Percentiles rank a stretch among this genome's conserved stretches.
phyloP scores from a whole-genome alignment of 257 asterid species.

The Solanum commersonii region DNA sequence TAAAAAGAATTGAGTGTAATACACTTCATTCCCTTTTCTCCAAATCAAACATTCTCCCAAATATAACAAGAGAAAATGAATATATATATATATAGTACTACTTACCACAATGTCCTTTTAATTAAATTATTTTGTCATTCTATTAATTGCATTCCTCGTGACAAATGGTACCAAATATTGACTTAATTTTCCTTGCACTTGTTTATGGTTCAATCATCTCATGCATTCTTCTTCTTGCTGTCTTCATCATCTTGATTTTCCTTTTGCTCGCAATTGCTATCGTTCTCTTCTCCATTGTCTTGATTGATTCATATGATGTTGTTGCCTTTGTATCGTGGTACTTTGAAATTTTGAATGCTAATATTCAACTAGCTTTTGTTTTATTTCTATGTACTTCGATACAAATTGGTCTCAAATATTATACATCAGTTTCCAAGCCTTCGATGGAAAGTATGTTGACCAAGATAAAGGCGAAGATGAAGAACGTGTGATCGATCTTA shows the following conservation, averaged over 20 bases:
- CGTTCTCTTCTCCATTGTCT: slow-evolving; percentile 4
- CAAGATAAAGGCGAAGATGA: slow-evolving; percentile 3
- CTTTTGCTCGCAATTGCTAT: slow-evolving; percentile 10
- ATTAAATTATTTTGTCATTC: background rate
- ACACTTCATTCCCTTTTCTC: slow-evolving; percentile 18
- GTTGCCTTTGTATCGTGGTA: background rate
- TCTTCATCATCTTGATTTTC: slow-evolving; percentile 5
- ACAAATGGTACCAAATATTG: slow-evolving; percentile 17
- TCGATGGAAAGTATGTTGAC: background rate
- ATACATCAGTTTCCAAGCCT: slow-evolving; percentile 5
- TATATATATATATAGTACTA: background rate
- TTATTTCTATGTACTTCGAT: background rate
- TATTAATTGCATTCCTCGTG: background rate
- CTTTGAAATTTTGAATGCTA: slow-evolving; percentile 2
- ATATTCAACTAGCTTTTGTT: slow-evolving; percentile 16
- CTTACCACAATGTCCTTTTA: background rate
- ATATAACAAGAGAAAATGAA: background rate
- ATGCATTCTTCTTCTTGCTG: slow-evolving; percentile 9
- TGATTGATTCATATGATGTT: slow-evolving; percentile 3
- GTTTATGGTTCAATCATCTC: slow-evolving; percentile 23
- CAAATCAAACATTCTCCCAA: background rate
- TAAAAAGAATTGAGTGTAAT: slow-evolving; percentile 17
- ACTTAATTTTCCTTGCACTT: slow-evolving; percentile 24
- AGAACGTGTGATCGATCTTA: background rate
- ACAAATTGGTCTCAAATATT: background rate